Conservation (phyloP, 257 asterid genomes). For the Prunella vulgaris region DNA sequence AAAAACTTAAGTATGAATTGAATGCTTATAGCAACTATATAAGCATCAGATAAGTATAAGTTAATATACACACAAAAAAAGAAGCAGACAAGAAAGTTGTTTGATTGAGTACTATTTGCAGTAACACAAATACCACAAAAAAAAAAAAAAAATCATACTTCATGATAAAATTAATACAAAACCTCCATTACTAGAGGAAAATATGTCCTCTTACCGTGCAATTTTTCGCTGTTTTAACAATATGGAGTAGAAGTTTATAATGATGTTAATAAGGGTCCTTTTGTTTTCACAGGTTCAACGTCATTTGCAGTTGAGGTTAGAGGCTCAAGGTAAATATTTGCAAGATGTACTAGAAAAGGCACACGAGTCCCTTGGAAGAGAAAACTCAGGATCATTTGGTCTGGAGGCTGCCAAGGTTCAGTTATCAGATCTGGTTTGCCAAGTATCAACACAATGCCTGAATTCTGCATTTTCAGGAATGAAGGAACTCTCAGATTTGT, state of each 20-base stretch:
- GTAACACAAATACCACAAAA: neutral
- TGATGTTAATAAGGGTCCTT: slow-evolving; percentile 16
- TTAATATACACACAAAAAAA: neutral
- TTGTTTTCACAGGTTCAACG: slow-evolving; percentile 70
- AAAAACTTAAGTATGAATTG: slow-evolving; percentile 2
- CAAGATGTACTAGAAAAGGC: slow-evolving; percentile 92
- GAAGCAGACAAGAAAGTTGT: neutral
- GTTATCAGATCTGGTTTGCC: slow-evolving; percentile 70
- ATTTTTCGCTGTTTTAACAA: neutral
- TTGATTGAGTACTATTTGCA: neutral
- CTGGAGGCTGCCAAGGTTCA: slow-evolving; percentile 81
- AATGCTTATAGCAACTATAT: slow-evolving; percentile 2
- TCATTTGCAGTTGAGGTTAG: slow-evolving; percentile 71
- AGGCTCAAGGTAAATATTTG: slow-evolving; percentile 84
- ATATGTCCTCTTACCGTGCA: neutral
- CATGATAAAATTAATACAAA: too few relatives aligned
- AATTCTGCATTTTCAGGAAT: slow-evolving; percentile 58
- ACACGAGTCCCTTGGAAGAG: slow-evolving; percentile 79
- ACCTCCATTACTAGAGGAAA: neutral
- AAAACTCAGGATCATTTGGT: slow-evolving; percentile 55
- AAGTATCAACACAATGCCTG: slow-evolving; percentile 72
- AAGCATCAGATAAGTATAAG: neutral
- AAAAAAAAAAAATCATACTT: too few relatives aligned
- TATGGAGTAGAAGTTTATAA: neutral
- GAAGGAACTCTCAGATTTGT: slow-evolving; percentile 49